These are phyloP conservation scores for Botrytis deweyae DNA, from an alignment of 2,329 filamentous ascomycete genomes.

Conservation along the genomic window DNA sequence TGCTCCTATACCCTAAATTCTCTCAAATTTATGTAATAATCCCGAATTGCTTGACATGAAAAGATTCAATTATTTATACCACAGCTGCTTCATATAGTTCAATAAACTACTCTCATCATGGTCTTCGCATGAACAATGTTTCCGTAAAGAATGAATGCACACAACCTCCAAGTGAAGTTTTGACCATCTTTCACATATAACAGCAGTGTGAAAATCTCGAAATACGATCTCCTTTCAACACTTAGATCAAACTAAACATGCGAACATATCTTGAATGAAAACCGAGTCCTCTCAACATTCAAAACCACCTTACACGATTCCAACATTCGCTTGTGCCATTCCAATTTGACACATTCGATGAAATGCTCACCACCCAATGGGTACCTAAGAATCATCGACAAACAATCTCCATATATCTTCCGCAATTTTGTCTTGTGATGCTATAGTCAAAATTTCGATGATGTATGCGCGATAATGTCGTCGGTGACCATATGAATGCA, in stretches of 20 bases:
- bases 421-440: background rate
- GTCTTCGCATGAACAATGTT: too few relatives aligned
- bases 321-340: background rate
- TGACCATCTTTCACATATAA: too few relatives aligned
- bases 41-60: fast-evolving
- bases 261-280: background rate
- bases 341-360: fast-evolving
- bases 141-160: too few relatives aligned
- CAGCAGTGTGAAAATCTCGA: fast-evolving
- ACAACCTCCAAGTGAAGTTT: too few relatives aligned
- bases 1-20: fast-evolving
- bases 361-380: background rate
- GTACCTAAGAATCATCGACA: background rate
- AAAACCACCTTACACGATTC: background rate
- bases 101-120: fast-evolving
- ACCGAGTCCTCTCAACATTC: fast-evolving
- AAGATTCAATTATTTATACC: fast-evolving
- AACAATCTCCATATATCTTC: background rate
- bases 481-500: fast-evolving
- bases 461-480: fast-evolving
- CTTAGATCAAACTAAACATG: fast-evolving
- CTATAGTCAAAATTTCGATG: background rate
- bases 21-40: background rate
- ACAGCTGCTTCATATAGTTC: background rate
- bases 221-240: fast-evolving